Percentiles rank a stretch among this genome's conserved stretches.
Evolutionary conservation across 208 protist genomes (phyloP).

Genomic region (Acanthamoeba healyi): DNA sequence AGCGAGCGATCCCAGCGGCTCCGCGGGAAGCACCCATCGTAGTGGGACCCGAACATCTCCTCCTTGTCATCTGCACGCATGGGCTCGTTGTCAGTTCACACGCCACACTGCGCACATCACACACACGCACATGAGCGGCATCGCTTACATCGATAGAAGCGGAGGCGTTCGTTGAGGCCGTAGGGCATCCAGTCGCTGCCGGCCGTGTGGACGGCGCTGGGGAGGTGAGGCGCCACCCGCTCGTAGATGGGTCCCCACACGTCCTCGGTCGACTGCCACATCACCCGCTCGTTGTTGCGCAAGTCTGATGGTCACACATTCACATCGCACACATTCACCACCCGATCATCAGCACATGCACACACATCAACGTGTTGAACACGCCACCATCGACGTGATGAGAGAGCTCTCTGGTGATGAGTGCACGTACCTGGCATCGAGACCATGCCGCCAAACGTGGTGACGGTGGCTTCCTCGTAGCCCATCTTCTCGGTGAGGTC

Average conservation of each 20-base stretch:
- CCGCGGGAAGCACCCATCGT: conserved; percentile 27
- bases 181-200: neutral
- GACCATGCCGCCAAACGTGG: conserved; percentile 1
- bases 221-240: neutral
- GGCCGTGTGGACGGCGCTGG: neutral
- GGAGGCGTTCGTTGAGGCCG: conserved; percentile 73
- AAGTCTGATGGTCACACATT: neutral
- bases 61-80: conserved; percentile 45
- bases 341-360: neutral
- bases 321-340: neutral
- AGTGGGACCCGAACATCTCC: conserved; percentile 59
- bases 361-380: too few relatives aligned
- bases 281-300: conserved; percentile 74
- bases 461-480: conserved; percentile 49
- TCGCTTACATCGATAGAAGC: conserved; percentile 74
- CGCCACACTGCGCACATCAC: too few relatives aligned
- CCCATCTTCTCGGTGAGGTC: conserved; percentile 67
- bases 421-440: conserved; percentile 31
- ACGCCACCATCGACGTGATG: too few relatives aligned
- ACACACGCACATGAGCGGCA: too few relatives aligned
- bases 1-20: neutral
- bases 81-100: too few relatives aligned
- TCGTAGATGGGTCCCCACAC: conserved; percentile 61
- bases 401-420: too few relatives aligned
- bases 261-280: conserved; percentile 33